These are phyloP conservation scores for Aureobasidium lini DNA, from an alignment of 2,329 filamentous ascomycete species.

Conservation along the genomic window DNA sequence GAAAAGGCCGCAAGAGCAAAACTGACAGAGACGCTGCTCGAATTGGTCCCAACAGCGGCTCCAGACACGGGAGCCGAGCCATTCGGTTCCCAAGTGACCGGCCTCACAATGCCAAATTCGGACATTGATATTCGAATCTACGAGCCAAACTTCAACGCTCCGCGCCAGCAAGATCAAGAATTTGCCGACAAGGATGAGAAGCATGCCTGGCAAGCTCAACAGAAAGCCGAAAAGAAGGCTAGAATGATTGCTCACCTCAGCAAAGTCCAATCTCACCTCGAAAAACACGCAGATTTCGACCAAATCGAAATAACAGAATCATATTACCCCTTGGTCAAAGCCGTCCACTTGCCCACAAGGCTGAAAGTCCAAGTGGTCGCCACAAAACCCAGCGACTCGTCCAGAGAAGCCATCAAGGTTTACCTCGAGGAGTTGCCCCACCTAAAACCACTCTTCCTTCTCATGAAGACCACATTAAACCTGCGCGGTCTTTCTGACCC, in stretches of 20 bases:
- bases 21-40: constrained; percentile 27
- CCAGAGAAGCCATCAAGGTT: constrained; percentile 36
- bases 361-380: constrained; percentile 47
- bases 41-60: constrained; percentile 21
- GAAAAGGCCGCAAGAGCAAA: constrained; percentile 35
- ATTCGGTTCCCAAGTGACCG: constrained; percentile 48
- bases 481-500: constrained; percentile 43
- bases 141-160: not conserved
- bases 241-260: not conserved
- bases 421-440: constrained; percentile 45
- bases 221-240: not conserved
- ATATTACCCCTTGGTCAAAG: constrained; percentile 34
- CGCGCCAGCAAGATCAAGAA: not conserved
- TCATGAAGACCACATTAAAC: constrained; percentile 45
- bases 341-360: constrained; percentile 40
- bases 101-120: constrained; percentile 45
- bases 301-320: constrained; percentile 22
- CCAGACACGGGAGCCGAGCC: constrained; percentile 30
- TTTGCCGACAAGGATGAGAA: not conserved
- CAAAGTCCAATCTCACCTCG: not conserved
- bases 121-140: constrained; percentile 45
- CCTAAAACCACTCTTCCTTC: constrained; percentile 42
- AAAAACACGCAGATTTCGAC: constrained; percentile 16
- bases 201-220: not conserved
- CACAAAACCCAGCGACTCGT: constrained; percentile 28